phyloP scores from a whole-genome alignment of 2,329 filamentous ascomycete genomes.

The Penicillium sp. region DNA sequence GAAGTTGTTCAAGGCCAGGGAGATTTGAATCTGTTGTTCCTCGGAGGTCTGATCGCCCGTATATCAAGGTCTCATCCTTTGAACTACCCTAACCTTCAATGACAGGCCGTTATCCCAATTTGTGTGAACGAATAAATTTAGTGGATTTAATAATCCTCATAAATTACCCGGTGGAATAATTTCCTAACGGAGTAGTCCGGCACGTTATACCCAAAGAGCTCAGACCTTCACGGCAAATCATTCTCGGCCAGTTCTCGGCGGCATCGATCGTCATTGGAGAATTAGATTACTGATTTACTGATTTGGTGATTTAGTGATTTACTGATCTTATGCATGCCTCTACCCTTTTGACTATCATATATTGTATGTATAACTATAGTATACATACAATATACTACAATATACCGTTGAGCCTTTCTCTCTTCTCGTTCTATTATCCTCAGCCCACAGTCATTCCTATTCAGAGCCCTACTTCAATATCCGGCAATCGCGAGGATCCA shows the following conservation, averaged over 20 bases:
- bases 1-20: background rate
- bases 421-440: too few species aligned
- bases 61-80: background rate
- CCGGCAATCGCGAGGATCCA: background rate
- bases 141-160: too few species aligned
- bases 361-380: too few species aligned
- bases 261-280: constrained; percentile 25
- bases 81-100: background rate
- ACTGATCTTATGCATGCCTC: too few species aligned
- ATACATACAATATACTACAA: too few species aligned
- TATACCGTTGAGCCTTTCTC: too few species aligned
- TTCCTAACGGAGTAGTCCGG: constrained; percentile 6
- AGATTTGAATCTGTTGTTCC: constrained; percentile 3
- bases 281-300: constrained; percentile 16
- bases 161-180: background rate
- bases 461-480: background rate
- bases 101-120: background rate
- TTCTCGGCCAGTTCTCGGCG: constrained; percentile 24
- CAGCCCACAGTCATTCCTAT: too few species aligned
- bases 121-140: too few species aligned
- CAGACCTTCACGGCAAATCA: constrained; percentile 22
- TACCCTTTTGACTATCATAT: too few species aligned
- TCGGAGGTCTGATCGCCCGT: constrained; percentile 15
- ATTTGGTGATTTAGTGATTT: too few species aligned
- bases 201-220: constrained; percentile 21